These are phyloP conservation scores for Candida krabiensis DNA, from an alignment of 805 yeast genomes.

Conservation along the genomic window DNA sequence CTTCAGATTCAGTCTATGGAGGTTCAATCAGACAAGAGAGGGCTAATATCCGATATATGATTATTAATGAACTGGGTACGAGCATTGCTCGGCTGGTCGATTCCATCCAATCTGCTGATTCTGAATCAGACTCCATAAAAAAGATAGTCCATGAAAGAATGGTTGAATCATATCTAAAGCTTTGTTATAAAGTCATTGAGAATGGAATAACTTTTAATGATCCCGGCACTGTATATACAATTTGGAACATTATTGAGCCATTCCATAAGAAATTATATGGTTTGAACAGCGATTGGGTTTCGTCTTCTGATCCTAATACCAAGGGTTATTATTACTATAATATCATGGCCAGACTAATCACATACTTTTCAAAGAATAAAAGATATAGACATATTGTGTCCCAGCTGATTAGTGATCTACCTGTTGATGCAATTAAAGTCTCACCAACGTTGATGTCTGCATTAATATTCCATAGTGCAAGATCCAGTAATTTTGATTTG, in stretches of 20 bases:
- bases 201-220: constrained; percentile 25
- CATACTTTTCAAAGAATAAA: constrained; percentile 29
- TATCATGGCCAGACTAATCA: constrained; percentile 26
- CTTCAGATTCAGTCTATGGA: too few relatives aligned
- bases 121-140: constrained; percentile 1
- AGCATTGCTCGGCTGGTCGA: constrained; percentile 8
- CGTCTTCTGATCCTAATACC: constrained; percentile 26
- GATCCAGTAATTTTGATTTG: constrained; percentile 26
- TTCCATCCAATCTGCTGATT: too few relatives aligned
- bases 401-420: constrained; percentile 29
- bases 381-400: constrained; percentile 28
- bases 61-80: constrained; percentile 14
- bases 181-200: constrained; percentile 29
- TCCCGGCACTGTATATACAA: constrained; percentile 24
- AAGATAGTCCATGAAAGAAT: constrained; percentile 15
- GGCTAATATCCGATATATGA: too few relatives aligned
- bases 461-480: constrained; percentile 29
- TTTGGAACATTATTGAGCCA: constrained; percentile 30
- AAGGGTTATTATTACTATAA: constrained; percentile 32
- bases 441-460: constrained; percentile 35
- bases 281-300: constrained; percentile 23
- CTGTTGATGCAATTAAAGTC: constrained; percentile 33
- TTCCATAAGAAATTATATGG: constrained; percentile 31
- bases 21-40: too few relatives aligned
- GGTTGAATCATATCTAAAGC: constrained; percentile 27